Percentiles rank a stretch among this genome's conserved stretches.
These are phyloP conservation scores for Ambrosia hybrid DNA, from an alignment of 140 eudicot genomes.

Conservation along the genomic window DNA sequence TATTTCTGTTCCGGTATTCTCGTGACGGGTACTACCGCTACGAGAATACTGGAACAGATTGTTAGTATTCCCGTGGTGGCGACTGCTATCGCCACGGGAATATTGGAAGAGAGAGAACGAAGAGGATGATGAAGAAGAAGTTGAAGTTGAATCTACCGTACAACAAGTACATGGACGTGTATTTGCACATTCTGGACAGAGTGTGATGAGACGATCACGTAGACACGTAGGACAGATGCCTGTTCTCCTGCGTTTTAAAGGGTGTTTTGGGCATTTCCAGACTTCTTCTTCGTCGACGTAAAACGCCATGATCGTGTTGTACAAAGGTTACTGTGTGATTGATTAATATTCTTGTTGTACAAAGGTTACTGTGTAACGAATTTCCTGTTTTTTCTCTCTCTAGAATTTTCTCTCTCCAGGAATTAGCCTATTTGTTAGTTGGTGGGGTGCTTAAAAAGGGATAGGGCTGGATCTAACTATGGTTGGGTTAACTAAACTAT, in stretches of 20 bases:
- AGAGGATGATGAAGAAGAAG: constrained; percentile 57
- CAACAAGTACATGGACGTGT: constrained; percentile 70
- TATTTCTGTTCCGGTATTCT: too few species aligned
- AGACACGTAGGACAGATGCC: constrained; percentile 86
- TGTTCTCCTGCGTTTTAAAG: constrained; percentile 59
- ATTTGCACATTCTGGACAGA: constrained; percentile 70
- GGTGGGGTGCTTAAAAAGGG: constrained; percentile 36
- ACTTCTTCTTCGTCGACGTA: constrained; percentile 63
- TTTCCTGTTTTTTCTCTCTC: constrained; percentile 18
- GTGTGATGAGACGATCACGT: constrained; percentile 60
- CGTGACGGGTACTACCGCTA: constrained; percentile 30
- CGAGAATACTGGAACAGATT: too few species aligned
- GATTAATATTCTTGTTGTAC: not conserved
- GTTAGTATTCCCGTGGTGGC: constrained; percentile 7
- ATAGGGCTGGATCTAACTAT: constrained; percentile 1
- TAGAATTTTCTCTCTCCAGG: constrained; percentile 20
- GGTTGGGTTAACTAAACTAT: constrained; percentile 29
- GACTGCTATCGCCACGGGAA: constrained; percentile 33
- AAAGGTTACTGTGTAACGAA: constrained; percentile 23
- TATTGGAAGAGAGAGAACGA: constrained; percentile 32
- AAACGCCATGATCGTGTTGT: constrained; percentile 39
- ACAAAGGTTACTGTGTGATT: constrained; percentile 19
- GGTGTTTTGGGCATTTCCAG: constrained; percentile 79
- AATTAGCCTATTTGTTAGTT: constrained; percentile 21
- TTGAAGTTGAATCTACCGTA: constrained; percentile 31